Conservation (phyloP, 2,329 filamentous ascomycete genomes). For the Sporothrix sp. region DNA sequence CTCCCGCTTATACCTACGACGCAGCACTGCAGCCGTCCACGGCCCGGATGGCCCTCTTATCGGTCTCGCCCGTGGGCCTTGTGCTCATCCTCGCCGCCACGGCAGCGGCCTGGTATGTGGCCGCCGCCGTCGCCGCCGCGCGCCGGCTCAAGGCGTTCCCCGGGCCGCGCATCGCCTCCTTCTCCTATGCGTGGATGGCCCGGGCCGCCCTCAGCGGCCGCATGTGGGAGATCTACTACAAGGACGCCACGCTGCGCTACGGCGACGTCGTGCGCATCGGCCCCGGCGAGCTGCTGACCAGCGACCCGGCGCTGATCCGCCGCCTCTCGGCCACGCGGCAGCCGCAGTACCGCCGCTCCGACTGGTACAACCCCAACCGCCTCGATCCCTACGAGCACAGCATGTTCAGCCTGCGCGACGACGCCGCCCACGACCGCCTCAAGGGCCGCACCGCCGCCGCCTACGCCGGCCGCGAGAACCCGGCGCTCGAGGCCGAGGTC, state of each 20-base stretch:
- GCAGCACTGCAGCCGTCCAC: no score
- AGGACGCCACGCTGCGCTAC: slow-evolving; percentile 19
- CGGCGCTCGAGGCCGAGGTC: slow-evolving; percentile 20
- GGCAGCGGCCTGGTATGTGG: slow-evolving; percentile 12
- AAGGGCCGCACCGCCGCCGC: slow-evolving; percentile 21
- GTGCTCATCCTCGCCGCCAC: not conserved
- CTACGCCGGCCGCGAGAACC: slow-evolving; percentile 24
- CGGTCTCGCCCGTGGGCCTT: not conserved
- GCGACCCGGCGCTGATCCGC: slow-evolving; percentile 25
- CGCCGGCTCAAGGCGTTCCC: slow-evolving; percentile 21
- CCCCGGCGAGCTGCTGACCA: slow-evolving; percentile 28
- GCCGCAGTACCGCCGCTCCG: slow-evolving; percentile 22
- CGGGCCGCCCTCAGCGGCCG: slow-evolving; percentile 18
- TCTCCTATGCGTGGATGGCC: slow-evolving; percentile 27
- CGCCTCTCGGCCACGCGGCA: slow-evolving; percentile 23
- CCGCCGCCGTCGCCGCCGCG: slow-evolving; percentile 15
- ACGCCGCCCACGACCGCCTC: slow-evolving; percentile 22
- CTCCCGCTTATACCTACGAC: no score
- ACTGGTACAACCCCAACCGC: slow-evolving; percentile 37
- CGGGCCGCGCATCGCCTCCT: slow-evolving; percentile 23
- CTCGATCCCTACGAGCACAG: slow-evolving; percentile 39
- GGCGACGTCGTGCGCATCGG: slow-evolving; percentile 27
- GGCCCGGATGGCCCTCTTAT: slow-evolving; percentile 7
- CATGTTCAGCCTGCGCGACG: slow-evolving; percentile 34
- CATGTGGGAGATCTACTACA: slow-evolving; percentile 19